Evolutionary conservation across 2,329 filamentous ascomycete species (phyloP).

Genomic region (Apiospora sp.): DNA sequence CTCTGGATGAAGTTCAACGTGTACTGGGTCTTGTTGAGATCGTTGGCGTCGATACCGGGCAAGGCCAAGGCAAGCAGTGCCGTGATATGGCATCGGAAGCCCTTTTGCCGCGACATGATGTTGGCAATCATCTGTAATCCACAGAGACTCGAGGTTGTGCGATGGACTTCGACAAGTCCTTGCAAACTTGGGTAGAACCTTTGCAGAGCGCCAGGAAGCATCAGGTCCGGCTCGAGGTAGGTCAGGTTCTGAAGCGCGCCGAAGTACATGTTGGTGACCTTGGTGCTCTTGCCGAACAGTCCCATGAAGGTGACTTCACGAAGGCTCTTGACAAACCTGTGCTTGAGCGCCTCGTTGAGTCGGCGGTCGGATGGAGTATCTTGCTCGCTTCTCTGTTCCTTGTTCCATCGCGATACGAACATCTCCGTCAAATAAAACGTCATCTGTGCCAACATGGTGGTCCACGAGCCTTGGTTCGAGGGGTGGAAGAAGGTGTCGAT

Average conservation of each 20-base stretch:
- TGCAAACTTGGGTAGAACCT: constrained; percentile 97
- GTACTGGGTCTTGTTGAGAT: constrained; percentile 94
- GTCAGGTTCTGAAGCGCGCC: constrained; percentile 89
- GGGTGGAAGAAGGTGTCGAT: constrained; percentile 99
- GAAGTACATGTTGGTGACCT: constrained; percentile 90
- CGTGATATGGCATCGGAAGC: constrained; percentile 96
- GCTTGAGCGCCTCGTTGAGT: constrained; percentile 82
- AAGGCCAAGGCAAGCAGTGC: constrained; percentile 90
- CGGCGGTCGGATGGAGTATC: constrained; percentile 81
- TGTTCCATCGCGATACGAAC: constrained; percentile 97
- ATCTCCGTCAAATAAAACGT: constrained; percentile 94
- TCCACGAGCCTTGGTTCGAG: constrained; percentile 94
- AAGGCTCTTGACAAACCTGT: constrained; percentile 86
- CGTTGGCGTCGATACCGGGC: constrained; percentile 96
- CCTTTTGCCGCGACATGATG: constrained; percentile 90
- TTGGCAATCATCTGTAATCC: constrained; percentile 92
- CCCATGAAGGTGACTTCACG: constrained; percentile 98
- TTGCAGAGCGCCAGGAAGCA: constrained; percentile 91
- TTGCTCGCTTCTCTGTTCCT: constrained; percentile 91
- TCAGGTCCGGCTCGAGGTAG: constrained; percentile 88
- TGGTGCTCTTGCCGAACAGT: constrained; percentile 93
- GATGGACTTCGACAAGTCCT: constrained; percentile 94
- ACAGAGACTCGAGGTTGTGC: constrained; percentile 91
- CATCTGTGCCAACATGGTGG: constrained; percentile 86
- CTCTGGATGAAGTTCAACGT: constrained; percentile 95